phyloP scores from a whole-genome alignment of 192 early-diverging fungal genomes.

The Backusella australiensis region DNA sequence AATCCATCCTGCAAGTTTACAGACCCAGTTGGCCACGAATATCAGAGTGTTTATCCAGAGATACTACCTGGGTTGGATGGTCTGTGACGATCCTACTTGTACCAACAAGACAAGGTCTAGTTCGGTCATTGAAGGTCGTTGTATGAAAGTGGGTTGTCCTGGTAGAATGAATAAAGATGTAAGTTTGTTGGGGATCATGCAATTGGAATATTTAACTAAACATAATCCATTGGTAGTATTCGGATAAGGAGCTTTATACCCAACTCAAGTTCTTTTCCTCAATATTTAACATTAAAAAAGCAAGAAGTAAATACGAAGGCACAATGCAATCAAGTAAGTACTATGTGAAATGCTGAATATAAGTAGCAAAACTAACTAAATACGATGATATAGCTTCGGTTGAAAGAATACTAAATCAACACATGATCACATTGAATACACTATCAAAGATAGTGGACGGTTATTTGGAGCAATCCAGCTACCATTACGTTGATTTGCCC shows the following conservation, averaged over 20 bases:
- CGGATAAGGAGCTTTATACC: conserved; percentile 73
- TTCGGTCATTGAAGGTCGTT: conserved; percentile 68
- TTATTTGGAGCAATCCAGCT: conserved; percentile 73
- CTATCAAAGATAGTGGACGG: conserved; percentile 44
- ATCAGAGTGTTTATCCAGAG: conserved; percentile 67
- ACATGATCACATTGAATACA: background rate
- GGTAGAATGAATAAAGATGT: conserved; percentile 68
- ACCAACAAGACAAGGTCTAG: conserved; percentile 60
- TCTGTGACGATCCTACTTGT: conserved; percentile 84
- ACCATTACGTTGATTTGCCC: conserved; percentile 71
- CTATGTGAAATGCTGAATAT: background rate
- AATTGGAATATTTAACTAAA: too few relatives aligned
- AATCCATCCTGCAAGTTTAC: conserved; percentile 48
- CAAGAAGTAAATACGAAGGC: conserved; percentile 8
- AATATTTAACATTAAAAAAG: conserved; percentile 62
- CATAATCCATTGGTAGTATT: conserved; percentile 45
- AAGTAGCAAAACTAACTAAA: background rate
- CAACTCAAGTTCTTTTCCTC: conserved; percentile 79
- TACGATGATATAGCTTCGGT: background rate
- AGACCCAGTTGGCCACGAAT: conserved; percentile 58
- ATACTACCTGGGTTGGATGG: conserved; percentile 72
- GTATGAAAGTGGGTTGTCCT: conserved; percentile 62
- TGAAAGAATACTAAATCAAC: conserved; percentile 3
- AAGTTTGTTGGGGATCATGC: conserved; percentile 13
- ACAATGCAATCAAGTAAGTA: background rate